Percentiles rank a stretch among this genome's conserved stretches.
These are phyloP conservation scores for Paracorniculantispora psalliotae DNA, from an alignment of 2,329 filamentous ascomycete genomes.

Conservation along the genomic window DNA sequence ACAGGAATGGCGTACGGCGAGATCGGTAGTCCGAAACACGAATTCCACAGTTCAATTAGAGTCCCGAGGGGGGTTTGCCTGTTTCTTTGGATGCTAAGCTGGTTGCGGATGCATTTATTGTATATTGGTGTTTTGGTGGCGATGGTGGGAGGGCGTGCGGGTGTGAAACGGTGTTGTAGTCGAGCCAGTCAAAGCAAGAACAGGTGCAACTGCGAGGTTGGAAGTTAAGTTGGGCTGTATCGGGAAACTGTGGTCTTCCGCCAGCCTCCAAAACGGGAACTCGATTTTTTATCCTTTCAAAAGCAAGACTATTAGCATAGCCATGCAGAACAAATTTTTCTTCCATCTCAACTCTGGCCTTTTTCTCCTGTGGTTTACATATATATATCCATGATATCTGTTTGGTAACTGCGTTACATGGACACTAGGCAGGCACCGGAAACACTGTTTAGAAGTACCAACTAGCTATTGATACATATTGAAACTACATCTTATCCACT, in stretches of 20 bases:
- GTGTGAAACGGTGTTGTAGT: not conserved
- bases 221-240: not conserved
- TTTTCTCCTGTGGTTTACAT: not conserved
- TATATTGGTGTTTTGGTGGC: not conserved
- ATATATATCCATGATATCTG: not conserved
- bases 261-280: not conserved
- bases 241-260: not conserved
- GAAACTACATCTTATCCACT: too few species aligned
- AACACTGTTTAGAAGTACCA: too few species aligned
- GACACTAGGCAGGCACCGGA: too few species aligned
- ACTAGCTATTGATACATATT: too few species aligned
- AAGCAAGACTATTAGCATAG: slow-evolving; percentile 7
- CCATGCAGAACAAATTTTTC: not conserved
- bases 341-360: not conserved
- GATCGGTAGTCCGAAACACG: too few species aligned
- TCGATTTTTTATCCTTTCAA: not conserved
- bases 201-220: not conserved
- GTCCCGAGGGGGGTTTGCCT: too few species aligned
- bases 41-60: too few species aligned
- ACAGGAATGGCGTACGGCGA: not conserved
- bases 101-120: not conserved
- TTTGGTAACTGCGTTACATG: too few species aligned
- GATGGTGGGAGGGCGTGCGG: too few species aligned
- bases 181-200: not conserved
- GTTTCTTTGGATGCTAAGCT: not conserved